phyloP scores from a whole-genome alignment of 768 basidiomycete genomes.

The Rossbeevera mucosa region DNA sequence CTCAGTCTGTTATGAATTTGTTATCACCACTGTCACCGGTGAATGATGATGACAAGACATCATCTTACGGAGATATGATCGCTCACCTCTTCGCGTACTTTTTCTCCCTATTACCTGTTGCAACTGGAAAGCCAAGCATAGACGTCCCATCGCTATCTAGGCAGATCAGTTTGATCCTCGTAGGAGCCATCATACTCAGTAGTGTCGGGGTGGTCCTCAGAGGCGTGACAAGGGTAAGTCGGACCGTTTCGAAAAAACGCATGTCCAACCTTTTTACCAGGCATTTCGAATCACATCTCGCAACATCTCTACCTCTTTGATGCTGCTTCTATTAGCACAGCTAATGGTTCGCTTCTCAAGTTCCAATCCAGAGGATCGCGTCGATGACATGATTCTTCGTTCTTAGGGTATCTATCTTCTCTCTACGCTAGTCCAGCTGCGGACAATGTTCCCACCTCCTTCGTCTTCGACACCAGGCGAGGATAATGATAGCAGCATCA shows the following conservation, averaged over 20 bases:
- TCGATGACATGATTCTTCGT: constrained; percentile 1
- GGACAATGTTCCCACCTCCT: constrained; percentile 68
- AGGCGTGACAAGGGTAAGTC: constrained; percentile 56
- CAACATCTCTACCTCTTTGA: constrained; percentile 67
- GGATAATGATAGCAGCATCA: constrained; percentile 25
- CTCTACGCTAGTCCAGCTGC: constrained; percentile 77
- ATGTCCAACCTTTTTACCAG: constrained; percentile 28
- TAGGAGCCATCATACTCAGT: constrained; percentile 71
- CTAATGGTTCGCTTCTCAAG: constrained; percentile 57
- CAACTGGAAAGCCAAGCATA: constrained; percentile 27
- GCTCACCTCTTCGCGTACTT: constrained; percentile 39
- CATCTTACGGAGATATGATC: constrained; percentile 41
- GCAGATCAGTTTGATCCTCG: constrained; percentile 61
- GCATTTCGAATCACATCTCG: constrained; percentile 60
- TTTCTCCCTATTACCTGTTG: constrained; percentile 36
- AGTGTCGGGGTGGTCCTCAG: constrained; percentile 67
- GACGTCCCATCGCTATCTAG: constrained; percentile 42
- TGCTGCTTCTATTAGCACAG: constrained; percentile 74
- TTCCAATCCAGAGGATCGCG: constrained; percentile 3
- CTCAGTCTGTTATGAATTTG: constrained; percentile 32
- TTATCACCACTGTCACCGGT: constrained; percentile 27
- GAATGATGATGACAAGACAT: constrained; percentile 35
- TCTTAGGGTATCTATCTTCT: constrained; percentile 76
- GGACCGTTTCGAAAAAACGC: constrained; percentile 1
- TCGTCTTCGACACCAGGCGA: constrained; percentile 10